Evolutionary conservation across 208 protist genomes (phyloP).

Genomic region (Trypanosomatidae sp.): DNA sequence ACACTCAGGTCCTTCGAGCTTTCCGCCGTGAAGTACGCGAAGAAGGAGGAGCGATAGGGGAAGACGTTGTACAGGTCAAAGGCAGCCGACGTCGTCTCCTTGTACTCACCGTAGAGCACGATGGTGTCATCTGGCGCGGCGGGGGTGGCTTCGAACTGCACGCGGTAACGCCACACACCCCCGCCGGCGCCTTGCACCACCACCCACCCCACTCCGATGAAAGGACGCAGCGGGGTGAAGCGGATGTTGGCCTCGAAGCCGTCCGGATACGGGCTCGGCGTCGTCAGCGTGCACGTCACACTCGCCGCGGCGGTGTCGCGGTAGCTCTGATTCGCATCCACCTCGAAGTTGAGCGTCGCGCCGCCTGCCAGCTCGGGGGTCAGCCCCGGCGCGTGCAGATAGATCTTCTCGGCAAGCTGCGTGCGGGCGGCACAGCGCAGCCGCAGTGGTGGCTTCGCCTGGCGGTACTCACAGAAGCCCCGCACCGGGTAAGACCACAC

Average conservation of each 20-base stretch:
- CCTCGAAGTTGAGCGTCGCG: constrained; percentile 34
- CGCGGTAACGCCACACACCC: constrained; percentile 79
- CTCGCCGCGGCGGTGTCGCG: constrained; percentile 31
- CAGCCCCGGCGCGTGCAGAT: constrained; percentile 50
- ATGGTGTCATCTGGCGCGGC: constrained; percentile 88
- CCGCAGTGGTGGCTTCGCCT: constrained; percentile 43
- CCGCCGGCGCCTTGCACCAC: constrained; percentile 50
- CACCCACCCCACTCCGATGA: constrained; percentile 70
- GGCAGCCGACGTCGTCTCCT: constrained; percentile 47
- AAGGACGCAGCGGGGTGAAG: constrained; percentile 80
- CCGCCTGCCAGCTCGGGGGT: constrained; percentile 25
- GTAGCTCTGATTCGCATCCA: constrained; percentile 52
- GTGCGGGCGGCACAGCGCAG: constrained; percentile 59
- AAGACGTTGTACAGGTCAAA: constrained; percentile 92
- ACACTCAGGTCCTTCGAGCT: constrained; percentile 86
- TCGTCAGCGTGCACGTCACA: constrained; percentile 39
- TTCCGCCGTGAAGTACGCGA: constrained; percentile 86
- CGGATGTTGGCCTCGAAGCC: constrained; percentile 48
- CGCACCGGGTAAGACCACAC: constrained; percentile 74
- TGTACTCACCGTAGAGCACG: constrained; percentile 51
- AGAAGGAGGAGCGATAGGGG: constrained; percentile 75
- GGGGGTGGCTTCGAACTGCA: constrained; percentile 73
- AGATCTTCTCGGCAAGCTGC: constrained; percentile 47
- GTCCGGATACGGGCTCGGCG: constrained; percentile 25
- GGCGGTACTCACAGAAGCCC: constrained; percentile 74